Evolutionary conservation across 108 stramenopile species (phyloP).

Genomic region (Bacterosira constricta): DNA sequence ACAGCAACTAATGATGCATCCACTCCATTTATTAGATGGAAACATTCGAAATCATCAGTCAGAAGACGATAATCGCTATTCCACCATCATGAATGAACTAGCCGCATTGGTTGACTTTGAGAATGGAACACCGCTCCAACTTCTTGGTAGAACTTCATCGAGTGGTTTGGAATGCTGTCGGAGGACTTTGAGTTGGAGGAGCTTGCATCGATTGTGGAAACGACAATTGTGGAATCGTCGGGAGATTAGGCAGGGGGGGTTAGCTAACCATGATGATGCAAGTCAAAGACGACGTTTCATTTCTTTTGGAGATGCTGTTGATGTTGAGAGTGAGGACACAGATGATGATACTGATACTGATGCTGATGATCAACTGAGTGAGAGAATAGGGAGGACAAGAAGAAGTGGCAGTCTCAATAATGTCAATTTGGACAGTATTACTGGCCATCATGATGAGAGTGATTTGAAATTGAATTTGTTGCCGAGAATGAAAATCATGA

Average conservation of each 20-base stretch:
- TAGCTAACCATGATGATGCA: neutral
- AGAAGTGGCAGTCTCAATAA: slow-evolving; percentile 28
- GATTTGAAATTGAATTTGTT: too few species aligned
- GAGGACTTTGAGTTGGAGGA: slow-evolving; percentile 22
- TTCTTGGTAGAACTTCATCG: slow-evolving; percentile 57
- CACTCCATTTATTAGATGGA: slow-evolving; percentile 24
- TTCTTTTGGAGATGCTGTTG: slow-evolving; percentile 44
- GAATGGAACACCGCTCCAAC: slow-evolving; percentile 62
- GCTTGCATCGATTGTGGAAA: slow-evolving; percentile 24
- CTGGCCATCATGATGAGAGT: neutral
- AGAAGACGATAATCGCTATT: neutral
- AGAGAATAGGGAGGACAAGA: neutral
- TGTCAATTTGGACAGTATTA: slow-evolving; percentile 10
- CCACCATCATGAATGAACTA: slow-evolving; percentile 28
- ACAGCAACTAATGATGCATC: slow-evolving; percentile 17
- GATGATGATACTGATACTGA: slow-evolving; percentile 4
- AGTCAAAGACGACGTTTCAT: slow-evolving; percentile 28
- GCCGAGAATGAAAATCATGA: slow-evolving; percentile 14
- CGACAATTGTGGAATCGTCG: neutral
- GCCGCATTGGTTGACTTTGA: slow-evolving; percentile 52
- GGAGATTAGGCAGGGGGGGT: neutral
- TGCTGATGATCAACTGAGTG: neutral
- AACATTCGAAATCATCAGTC: neutral
- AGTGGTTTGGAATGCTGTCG: slow-evolving; percentile 59
- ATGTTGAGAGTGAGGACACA: slow-evolving; percentile 6